phyloP scores from a whole-genome alignment of 1,284 basidiomycete species.

The Cronartium quercuum region DNA sequence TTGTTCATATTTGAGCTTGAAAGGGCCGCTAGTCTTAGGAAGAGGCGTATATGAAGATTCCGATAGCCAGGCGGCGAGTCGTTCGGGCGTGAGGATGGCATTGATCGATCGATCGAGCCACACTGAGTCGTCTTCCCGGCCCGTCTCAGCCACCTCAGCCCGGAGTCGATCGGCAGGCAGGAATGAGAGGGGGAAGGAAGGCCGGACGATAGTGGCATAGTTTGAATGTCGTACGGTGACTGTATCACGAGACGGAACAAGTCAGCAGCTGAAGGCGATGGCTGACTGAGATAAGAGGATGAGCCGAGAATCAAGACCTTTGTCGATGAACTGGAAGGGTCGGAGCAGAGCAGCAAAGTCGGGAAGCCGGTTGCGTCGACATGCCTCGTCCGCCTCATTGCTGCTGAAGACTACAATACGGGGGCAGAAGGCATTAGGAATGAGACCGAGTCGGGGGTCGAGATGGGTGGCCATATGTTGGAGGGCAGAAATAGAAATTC shows the following conservation, averaged over 20 bases:
- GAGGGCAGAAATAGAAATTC: too few relatives aligned
- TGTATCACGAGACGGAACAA: conserved; percentile 24
- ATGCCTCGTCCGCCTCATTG: conserved; percentile 38
- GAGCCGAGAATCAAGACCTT: conserved; percentile 31
- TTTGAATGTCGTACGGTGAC: conserved; percentile 38
- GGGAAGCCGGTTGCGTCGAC: conserved; percentile 39
- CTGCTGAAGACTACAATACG: conserved; percentile 40
- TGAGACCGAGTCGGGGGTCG: background rate
- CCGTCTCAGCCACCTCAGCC: background rate
- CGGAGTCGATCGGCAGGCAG: background rate
- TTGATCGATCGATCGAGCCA: conserved; percentile 8
- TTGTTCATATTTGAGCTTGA: conserved; percentile 27
- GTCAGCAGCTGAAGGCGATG: conserved; percentile 33
- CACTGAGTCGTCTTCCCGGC: background rate
- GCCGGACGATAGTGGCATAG: conserved; percentile 12
- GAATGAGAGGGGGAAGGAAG: conserved; percentile 19
- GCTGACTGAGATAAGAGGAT: conserved; percentile 23
- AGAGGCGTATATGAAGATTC: background rate
- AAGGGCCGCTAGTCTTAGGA: conserved; percentile 5
- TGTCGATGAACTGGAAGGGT: conserved; percentile 39
- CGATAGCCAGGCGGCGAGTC: conserved; percentile 7
- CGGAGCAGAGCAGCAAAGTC: conserved; percentile 40
- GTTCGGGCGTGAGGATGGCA: conserved; percentile 6
- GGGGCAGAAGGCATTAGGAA: conserved; percentile 39
- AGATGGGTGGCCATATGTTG: too few relatives aligned